Evolutionary conservation across 2,329 filamentous ascomycete genomes (phyloP), one percentile per base, ranked within the genome.

Genomic region (Ambrosiella xylebori): DNA sequence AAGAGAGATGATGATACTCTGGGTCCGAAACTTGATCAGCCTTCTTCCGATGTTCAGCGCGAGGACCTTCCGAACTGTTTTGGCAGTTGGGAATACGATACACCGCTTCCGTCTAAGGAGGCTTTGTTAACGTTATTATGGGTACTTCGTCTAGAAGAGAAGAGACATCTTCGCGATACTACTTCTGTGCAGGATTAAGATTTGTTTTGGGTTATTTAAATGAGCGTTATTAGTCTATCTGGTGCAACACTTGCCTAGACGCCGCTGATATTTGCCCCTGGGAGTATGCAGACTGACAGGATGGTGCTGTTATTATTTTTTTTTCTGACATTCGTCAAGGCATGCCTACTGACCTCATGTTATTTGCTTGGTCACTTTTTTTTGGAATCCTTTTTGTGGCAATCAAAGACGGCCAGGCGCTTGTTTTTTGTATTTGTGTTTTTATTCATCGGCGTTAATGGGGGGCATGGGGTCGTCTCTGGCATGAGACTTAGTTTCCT

Each of bases 41-140:
- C 62, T 65, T 69, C 66, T 65, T 62, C 65, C 61, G 56, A 65
- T 64, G 68, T 61, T 62, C 67, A 68, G 70, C 69, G 70, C 69
- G 72, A 65, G 53, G 65, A 66, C 62, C 64, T 65, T 62, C 61
- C 64, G 63, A 64, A 66, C 62, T 68, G 70, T 63, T 68, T 66
- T 62, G 64, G 63, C 61, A 72, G 68, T 70, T 61, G 59, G 59
- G 44, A 53, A 7, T 27, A 54, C 39, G 58, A 57, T 27, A 19
- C 52, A 27, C 35, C 54, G 57, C 67, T 74, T 62, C 75, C 75
- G 63, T 74, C 75, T 36, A 71, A 66, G 63, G 75, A 77, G 65
- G 68, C 71, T 47, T 66, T 78, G 61, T 64, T 78, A 63, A 71
- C 76, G 7, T 65, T 78, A 38, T 62, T 74, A 60, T 78, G 74